Percentiles rank a stretch among this genome's conserved stretches.
Evolutionary conservation across 495 filamentous ascomycete species (phyloP).

Genomic region (Hyaloscypha variabilis): DNA sequence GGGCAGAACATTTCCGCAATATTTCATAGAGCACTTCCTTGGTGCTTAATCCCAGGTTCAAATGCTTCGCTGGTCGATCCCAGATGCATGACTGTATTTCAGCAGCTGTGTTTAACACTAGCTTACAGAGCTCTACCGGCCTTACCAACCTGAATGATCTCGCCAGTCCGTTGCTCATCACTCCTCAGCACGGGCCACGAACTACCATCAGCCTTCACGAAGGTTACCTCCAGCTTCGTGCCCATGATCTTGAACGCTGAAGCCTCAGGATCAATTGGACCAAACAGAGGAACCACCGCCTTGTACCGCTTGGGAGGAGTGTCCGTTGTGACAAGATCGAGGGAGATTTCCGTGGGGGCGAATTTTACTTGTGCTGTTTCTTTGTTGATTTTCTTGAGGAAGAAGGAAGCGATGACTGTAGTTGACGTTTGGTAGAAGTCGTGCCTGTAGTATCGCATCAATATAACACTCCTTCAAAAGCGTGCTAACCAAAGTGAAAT

Average conservation of each 20-base stretch:
- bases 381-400: constrained; percentile 96
- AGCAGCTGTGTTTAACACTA: background rate
- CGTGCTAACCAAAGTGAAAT: constrained; percentile 27
- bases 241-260: constrained; percentile 84
- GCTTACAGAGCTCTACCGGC: constrained; percentile 62
- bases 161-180: constrained; percentile 75
- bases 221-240: constrained; percentile 90
- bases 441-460: constrained; percentile 51
- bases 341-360: constrained; percentile 53
- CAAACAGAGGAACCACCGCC: constrained; percentile 75
- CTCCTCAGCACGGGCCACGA: constrained; percentile 91
- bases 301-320: constrained; percentile 76
- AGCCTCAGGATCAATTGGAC: constrained; percentile 68
- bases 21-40: background rate
- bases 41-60: background rate
- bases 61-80: background rate
- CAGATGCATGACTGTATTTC: background rate
- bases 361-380: constrained; percentile 72
- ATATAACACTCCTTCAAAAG: background rate
- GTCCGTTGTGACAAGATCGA: constrained; percentile 85
- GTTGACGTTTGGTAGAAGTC: constrained; percentile 95
- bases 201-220: constrained; percentile 79
- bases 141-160: constrained; percentile 66
- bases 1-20: background rate
- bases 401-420: constrained; percentile 87